A percentile compares a stretch with the other conserved stretches of the same genome.
Evolutionary conservation across 257 asterid genomes (phyloP).

Genomic region (Prunella vulgaris): DNA sequence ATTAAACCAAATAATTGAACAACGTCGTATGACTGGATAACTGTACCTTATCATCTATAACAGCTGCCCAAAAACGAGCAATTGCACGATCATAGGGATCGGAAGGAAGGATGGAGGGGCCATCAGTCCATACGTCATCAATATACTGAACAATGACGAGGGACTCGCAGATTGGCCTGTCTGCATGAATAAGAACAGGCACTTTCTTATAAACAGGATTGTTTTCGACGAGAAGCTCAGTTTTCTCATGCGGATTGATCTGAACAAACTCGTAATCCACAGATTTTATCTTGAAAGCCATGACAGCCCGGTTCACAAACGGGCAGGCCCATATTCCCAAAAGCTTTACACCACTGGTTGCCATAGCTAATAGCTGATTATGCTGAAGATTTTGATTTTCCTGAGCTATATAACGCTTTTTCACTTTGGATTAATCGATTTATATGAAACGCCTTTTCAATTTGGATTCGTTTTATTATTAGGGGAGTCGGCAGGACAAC

Average conservation of each 20-base stretch:
- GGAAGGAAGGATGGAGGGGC: constrained; percentile 25
- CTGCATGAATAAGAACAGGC: constrained; percentile 43
- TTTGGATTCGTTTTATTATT: not conserved
- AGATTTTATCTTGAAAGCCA: constrained; percentile 48
- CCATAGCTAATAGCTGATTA: constrained; percentile 25
- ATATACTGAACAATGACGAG: constrained; percentile 34
- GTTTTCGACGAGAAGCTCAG: constrained; percentile 36
- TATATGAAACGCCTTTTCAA: not conserved
- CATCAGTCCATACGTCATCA: constrained; percentile 27
- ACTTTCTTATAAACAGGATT: constrained; percentile 54
- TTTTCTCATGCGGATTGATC: constrained; percentile 22
- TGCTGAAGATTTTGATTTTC: not conserved
- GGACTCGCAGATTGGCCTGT: constrained; percentile 39
- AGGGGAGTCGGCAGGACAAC: not conserved
- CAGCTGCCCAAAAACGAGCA: constrained; percentile 57
- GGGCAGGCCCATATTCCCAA: constrained; percentile 41
- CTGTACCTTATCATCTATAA: constrained; percentile 43
- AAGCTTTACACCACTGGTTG: constrained; percentile 32
- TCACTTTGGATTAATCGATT: constrained; percentile 20
- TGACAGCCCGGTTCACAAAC: constrained; percentile 33
- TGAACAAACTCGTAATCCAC: constrained; percentile 37
- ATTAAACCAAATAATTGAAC: not conserved
- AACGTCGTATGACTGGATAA: not conserved
- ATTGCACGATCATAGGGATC: constrained; percentile 29
- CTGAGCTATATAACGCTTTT: not conserved